Conservation (phyloP, 108 stramenopile species). For the Skeletonema menzelii region DNA sequence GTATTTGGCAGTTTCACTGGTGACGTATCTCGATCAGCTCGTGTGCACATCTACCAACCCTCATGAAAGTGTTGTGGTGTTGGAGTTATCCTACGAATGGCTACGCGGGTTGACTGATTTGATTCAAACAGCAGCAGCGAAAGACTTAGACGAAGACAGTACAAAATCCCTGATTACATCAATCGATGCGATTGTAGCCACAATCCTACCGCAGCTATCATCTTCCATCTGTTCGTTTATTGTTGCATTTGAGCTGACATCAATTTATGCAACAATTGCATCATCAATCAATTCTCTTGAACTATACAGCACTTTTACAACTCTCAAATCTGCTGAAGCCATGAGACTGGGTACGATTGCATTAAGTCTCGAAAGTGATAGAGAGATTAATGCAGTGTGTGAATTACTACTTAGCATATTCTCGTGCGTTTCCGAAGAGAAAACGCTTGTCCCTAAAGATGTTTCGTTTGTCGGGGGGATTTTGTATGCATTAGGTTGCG, state of each 20-base stretch:
- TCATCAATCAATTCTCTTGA: slow-evolving; percentile 13
- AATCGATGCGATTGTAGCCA: slow-evolving; percentile 7
- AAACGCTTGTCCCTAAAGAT: neutral
- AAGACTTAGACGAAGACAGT: neutral
- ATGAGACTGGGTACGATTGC: slow-evolving; percentile 26
- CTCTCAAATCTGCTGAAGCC: slow-evolving; percentile 14
- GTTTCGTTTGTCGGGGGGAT: slow-evolving; percentile 22
- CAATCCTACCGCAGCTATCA: slow-evolving; percentile 25
- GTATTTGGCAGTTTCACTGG: slow-evolving; percentile 23
- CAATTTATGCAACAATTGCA: slow-evolving; percentile 16
- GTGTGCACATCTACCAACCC: neutral
- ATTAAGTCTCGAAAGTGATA: slow-evolving; percentile 21
- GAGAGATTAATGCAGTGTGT: slow-evolving; percentile 5
- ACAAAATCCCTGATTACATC: slow-evolving; percentile 5
- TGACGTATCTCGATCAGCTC: slow-evolving; percentile 19
- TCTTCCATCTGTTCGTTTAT: neutral
- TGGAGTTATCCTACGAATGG: slow-evolving; percentile 39
- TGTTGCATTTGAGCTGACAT: slow-evolving; percentile 17
- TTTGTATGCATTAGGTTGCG: slow-evolving; percentile 9
- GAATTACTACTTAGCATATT: slow-evolving; percentile 16
- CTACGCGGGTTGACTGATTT: slow-evolving; percentile 24
- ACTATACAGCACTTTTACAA: neutral
- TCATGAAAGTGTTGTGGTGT: slow-evolving; percentile 2
- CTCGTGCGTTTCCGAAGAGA: neutral
- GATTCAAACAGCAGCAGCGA: neutral